Evolutionary conservation across 805 yeast genomes (phyloP).

Genomic region (Kazachstania taianensis): DNA sequence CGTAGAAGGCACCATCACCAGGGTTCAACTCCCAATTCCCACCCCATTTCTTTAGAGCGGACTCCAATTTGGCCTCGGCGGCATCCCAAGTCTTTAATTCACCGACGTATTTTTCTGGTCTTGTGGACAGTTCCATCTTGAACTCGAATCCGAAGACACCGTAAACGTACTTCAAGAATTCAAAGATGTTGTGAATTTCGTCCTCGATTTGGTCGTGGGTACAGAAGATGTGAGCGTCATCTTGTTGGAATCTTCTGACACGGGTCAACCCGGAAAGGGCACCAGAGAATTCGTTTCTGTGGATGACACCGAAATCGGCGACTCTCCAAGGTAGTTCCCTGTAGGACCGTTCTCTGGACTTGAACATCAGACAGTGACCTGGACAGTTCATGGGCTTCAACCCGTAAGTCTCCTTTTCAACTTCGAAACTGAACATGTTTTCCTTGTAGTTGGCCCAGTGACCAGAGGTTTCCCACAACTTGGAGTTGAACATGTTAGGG

Average conservation of each 20-base stretch:
- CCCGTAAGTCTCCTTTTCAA: conserved; percentile 91
- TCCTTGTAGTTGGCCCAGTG: conserved; percentile 98
- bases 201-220: conserved; percentile 78
- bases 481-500: conserved; percentile 96
- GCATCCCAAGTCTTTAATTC: conserved; percentile 87
- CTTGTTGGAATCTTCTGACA: conserved; percentile 98
- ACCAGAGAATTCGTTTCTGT: conserved; percentile 93
- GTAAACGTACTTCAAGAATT: conserved; percentile 74
- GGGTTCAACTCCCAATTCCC: conserved; percentile 90
- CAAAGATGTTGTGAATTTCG: conserved; percentile 77
- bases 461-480: conserved; percentile 97
- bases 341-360: conserved; percentile 87
- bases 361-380: conserved; percentile 88
- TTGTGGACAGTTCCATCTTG: conserved; percentile 92
- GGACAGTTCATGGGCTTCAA: conserved; percentile 92
- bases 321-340: conserved; percentile 98
- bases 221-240: conserved; percentile 98
- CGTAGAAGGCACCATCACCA: conserved; percentile 96
- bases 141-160: conserved; percentile 91
- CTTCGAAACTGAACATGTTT: conserved; percentile 93
- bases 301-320: conserved; percentile 95
- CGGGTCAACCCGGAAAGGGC: conserved; percentile 92
- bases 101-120: conserved; percentile 96
- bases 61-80: conserved; percentile 79
- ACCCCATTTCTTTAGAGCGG: conserved; percentile 76